Base-by-base conservation (phyloP, 257 asterid species). In the Solanum corneliomulleri region DNA sequence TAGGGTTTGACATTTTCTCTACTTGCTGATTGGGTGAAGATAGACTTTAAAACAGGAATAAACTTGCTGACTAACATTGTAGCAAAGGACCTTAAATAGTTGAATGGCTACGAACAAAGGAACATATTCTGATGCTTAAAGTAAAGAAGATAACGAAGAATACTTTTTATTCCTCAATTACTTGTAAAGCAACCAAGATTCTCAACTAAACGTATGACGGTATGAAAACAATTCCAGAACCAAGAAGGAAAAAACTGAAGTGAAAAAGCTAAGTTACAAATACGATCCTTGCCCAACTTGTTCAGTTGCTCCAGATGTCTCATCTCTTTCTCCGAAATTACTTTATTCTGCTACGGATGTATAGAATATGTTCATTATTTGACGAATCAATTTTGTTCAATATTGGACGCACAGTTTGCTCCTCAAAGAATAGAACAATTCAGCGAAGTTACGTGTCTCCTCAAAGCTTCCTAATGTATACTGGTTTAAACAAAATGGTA, bases 1-100 rank as follows among this genome's bases (percentile, higher is more conserved):
- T 90, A 10, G 82, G 74, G 2, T 83, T 91, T 10, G 93, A 56
- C 99, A 95, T 95, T 42, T 74, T 88, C 58, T 89, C 58, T 29
- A 29, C 44, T 84, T 18, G 33, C 23, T 70, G 68, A 5, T 60
- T 78, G 84, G 66, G 42, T 31, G 56, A 33, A 62, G 60, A 44
- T 56, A 29, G 41, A n/a, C 35, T 82, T 47, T 69, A 82, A 87
- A 87, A 25, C 69, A 68, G 41, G 25, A 41, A 87, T 15, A 27
- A 60, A 29, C 29, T 27, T 47, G 69, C 68, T 25, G 68, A 10
- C 10, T 45, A 80, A 29, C 27, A 47, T 47, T 80, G 85, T 47
- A 29, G 44, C 68, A 29, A 11, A 29, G 27, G 72, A 82, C 76
- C 89, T 87, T 87, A 83, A 37, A 88, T 86, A 90, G 68, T 64